Base-by-base conservation (phyloP, 306 rosid genomes). In the Trichosanthes truncata region DNA sequence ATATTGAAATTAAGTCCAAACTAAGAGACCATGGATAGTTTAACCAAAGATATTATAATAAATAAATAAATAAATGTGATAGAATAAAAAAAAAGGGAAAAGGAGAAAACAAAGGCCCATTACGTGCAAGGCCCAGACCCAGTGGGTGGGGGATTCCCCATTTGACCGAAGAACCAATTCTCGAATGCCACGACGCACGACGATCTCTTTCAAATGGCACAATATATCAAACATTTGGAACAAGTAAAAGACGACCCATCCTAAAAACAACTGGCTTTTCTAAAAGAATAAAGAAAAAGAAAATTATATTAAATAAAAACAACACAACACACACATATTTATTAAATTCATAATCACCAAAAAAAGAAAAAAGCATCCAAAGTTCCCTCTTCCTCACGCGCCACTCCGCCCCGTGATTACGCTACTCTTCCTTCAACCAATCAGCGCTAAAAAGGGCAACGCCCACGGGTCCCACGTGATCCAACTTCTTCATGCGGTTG, bases 401-500 rank as follows among this genome's bases (percentile, higher is more conserved):
- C 83, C n/a, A 74, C 7, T 18, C 9, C 7, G 12, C 13, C 46
- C 41, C 61, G 62, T 74, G 78, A 29, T 0, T 9, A 1, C 5
- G 0, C 3, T 33, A 51, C 31, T 49, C 61, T 29, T 18, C 31
- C 8, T 2, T 18, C 78, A 74, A 74, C 78, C 78, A 74, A 74
- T 52, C 62, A 51, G 40, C 78, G 62, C 61, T 26, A 74, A 74
- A 74, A 15, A 41, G 43, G n/a, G 3, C 41, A 89, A 88, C 91
- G 86, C 92, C 92, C 38, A 60, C 79, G 74, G 78, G 79, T 55
- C 77, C 84, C 79, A 71, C 79, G 55, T 38, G 74, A 48, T 72
- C 43, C 48, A 65, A 31, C 80, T 51, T 45, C 48, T 43, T 41
- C 35, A 5, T n/a, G 77, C 68, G 7, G 74, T 60, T 72, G 12